phyloP scores from a whole-genome alignment of 306 rosid species.

The Clitoria ternatea region DNA sequence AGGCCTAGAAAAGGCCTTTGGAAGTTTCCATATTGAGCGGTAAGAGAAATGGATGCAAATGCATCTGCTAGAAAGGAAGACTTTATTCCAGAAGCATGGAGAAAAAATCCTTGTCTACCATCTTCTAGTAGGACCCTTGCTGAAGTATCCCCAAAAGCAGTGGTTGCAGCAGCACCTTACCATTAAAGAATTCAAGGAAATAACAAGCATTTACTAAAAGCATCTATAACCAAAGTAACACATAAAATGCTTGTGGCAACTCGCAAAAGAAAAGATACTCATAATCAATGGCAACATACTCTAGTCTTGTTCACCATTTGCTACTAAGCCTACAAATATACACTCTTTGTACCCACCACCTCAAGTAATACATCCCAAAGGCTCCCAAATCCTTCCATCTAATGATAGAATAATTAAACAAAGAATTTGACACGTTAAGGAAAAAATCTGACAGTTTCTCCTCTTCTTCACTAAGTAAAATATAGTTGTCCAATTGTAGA shows the following conservation, averaged over 20 bases:
- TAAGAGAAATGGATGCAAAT: slow-evolving; percentile 63
- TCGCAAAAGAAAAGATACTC: background rate
- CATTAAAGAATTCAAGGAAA: slow-evolving; percentile 22
- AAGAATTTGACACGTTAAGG: background rate
- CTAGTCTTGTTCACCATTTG: background rate
- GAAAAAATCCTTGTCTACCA: slow-evolving; percentile 42
- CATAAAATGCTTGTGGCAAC: background rate
- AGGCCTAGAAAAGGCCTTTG: slow-evolving; percentile 73
- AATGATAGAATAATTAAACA: background rate
- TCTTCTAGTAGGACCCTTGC: slow-evolving; percentile 38
- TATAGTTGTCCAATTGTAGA: background rate
- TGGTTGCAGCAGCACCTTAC: slow-evolving; percentile 65
- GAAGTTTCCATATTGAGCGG: slow-evolving; percentile 83
- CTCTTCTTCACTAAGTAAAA: slow-evolving; percentile 7
- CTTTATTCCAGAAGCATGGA: slow-evolving; percentile 47
- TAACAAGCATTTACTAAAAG: slow-evolving; percentile 6
- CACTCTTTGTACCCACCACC: background rate
- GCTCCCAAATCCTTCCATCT: background rate
- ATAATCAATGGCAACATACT: background rate
- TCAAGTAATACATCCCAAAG: background rate
- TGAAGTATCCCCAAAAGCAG: slow-evolving; percentile 52
- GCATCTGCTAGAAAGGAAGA: slow-evolving; percentile 60
- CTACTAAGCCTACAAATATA: background rate
- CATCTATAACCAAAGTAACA: background rate
- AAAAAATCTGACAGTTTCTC: slow-evolving; percentile 2